Evolutionary conservation across 2,329 filamentous ascomycete species (phyloP).

Genomic region (Neocucurbitaria cava): DNA sequence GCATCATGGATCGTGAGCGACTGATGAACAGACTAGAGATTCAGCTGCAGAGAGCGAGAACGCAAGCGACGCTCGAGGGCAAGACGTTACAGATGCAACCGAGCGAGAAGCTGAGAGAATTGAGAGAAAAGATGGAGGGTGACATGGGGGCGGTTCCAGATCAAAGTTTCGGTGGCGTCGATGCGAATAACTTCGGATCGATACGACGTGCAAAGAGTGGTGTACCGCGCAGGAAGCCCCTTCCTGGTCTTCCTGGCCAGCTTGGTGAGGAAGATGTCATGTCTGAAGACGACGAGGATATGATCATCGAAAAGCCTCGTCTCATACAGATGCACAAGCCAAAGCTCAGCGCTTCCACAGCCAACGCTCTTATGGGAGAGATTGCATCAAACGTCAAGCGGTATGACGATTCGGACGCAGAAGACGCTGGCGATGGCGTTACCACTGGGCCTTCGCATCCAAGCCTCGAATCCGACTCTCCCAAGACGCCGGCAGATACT

Average conservation of each 20-base stretch:
- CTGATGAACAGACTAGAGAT: slow-evolving; percentile 94
- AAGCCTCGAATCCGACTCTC: slow-evolving; percentile 74
- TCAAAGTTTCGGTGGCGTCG: slow-evolving; percentile 60
- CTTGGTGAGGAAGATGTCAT: slow-evolving; percentile 48
- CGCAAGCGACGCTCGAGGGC: slow-evolving; percentile 95
- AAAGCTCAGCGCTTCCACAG: slow-evolving; percentile 66
- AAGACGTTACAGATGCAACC: slow-evolving; percentile 85
- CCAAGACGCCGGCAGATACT: slow-evolving; percentile 69
- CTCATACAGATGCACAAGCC: slow-evolving; percentile 81
- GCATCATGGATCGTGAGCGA: slow-evolving; percentile 89
- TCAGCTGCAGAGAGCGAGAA: slow-evolving; percentile 96
- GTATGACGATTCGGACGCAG: slow-evolving; percentile 76
- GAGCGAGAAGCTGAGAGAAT: slow-evolving; percentile 87
- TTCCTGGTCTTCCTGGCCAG: slow-evolving; percentile 42
- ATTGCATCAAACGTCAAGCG: slow-evolving; percentile 78
- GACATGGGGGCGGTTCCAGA: slow-evolving; percentile 54
- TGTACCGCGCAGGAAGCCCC: slow-evolving; percentile 47
- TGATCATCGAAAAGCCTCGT: slow-evolving; percentile 78
- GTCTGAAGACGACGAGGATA: slow-evolving; percentile 61
- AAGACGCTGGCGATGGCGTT: slow-evolving; percentile 68
- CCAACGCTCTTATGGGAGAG: slow-evolving; percentile 72
- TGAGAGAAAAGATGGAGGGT: slow-evolving; percentile 94
- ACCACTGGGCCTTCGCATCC: slow-evolving; percentile 79
- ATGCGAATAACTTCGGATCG: slow-evolving; percentile 70
- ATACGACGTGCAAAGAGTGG: slow-evolving; percentile 52